These are phyloP conservation scores for Adiantum capillusveneris DNA, from an alignment of 75 land plant genomes.

Conservation along the genomic window DNA sequence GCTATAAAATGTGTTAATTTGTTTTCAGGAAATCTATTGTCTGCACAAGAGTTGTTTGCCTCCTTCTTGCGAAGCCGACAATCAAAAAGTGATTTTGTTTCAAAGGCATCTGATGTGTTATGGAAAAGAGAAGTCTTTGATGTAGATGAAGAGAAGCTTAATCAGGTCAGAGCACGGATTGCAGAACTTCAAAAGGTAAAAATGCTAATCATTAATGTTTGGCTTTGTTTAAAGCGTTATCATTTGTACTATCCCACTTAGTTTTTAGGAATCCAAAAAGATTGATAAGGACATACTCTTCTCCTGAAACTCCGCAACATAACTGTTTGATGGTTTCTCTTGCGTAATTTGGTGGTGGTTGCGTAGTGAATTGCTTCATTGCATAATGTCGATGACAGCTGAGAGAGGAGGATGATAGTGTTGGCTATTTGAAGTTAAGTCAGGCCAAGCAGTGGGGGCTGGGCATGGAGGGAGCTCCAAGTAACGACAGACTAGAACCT, in stretches of 20 bases:
- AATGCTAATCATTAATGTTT: too few relatives aligned
- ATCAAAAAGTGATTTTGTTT: conserved; percentile 51
- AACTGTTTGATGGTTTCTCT: too few relatives aligned
- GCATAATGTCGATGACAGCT: too few relatives aligned
- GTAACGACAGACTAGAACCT: conserved; percentile 24
- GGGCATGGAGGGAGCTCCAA: conserved; percentile 45
- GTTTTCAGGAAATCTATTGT: conserved; percentile 25
- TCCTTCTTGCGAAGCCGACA: conserved; percentile 44
- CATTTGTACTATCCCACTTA: too few relatives aligned
- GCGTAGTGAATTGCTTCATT: too few relatives aligned
- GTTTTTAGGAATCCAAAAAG: too few relatives aligned
- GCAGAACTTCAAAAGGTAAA: conserved; percentile 30
- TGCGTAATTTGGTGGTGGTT: too few relatives aligned
- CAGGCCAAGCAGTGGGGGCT: conserved; percentile 47
- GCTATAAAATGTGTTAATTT: too few relatives aligned
- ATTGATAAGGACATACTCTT: too few relatives aligned
- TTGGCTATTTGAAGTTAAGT: conserved; percentile 61
- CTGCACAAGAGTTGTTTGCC: conserved; percentile 40
- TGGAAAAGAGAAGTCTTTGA: conserved; percentile 37
- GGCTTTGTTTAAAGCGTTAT: too few relatives aligned
- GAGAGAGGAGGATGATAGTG: conserved; percentile 22
- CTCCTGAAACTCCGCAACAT: too few relatives aligned
- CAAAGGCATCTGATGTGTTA: conserved; percentile 54
- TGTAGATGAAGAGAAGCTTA: conserved; percentile 4
- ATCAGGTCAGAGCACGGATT: conserved; percentile 5